Conservation (phyloP, 192 early-diverging fungal genomes). For the Linnemannia hyalina region DNA sequence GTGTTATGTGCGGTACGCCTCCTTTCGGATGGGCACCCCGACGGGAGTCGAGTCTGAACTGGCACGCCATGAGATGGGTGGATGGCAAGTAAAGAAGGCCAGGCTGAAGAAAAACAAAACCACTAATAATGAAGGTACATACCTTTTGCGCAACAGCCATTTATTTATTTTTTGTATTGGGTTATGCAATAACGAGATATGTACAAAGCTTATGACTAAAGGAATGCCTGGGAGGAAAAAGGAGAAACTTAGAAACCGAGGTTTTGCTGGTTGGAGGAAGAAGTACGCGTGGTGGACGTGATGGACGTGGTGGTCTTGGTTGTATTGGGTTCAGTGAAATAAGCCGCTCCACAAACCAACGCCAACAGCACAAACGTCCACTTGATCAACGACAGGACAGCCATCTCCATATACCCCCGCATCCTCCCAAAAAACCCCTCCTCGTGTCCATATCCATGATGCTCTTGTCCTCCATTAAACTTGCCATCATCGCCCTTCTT, state of each 20-base stretch:
- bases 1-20: too few relatives aligned
- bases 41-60: too few relatives aligned
- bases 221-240: background rate
- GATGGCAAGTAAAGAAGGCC: too few relatives aligned
- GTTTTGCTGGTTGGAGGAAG: background rate
- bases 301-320: background rate
- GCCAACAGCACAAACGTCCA: conserved; percentile 36
- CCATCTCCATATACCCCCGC: conserved; percentile 20
- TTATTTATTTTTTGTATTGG: too few relatives aligned
- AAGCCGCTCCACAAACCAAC: conserved; percentile 40
- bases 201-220: background rate
- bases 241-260: background rate
- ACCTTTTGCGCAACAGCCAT: too few relatives aligned
- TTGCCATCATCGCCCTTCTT: background rate
- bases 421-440: background rate
- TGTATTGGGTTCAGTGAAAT: conserved; percentile 41
- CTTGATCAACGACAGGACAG: conserved; percentile 39
- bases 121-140: too few relatives aligned
- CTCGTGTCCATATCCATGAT: background rate
- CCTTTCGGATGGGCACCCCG: too few relatives aligned
- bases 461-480: background rate
- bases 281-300: background rate
- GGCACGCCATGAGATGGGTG: too few relatives aligned
- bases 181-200: background rate
- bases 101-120: too few relatives aligned